Base-by-base conservation (phyloP, 2,329 filamentous ascomycete genomes). In the Phoma sp. region DNA sequence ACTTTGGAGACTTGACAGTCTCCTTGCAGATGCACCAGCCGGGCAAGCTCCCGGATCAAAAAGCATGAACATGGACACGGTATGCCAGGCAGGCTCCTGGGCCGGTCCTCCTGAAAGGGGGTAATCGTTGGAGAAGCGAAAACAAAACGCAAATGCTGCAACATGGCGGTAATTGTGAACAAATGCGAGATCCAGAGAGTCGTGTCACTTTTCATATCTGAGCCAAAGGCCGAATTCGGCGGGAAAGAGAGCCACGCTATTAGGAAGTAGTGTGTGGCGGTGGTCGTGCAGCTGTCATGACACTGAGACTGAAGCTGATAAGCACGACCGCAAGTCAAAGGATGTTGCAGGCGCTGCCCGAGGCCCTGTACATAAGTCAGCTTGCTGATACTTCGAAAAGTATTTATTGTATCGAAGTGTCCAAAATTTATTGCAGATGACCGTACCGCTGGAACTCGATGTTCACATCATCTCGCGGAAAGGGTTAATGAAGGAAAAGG, bases 311-410 rank as follows among this genome's bases (percentile, higher is more conserved):
- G 27, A 73, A 54, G 27, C 65, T 51, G 35, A 72, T 35, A 32
- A 70, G 51, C 38, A 58, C 58, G 25, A 65, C 60, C 36, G 62
- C 41, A 50, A 73, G 71, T 74, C 70, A 74, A 37, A 74, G 62
- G 62, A 74, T 73, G 39, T 62, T 72, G 57, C 71, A 74, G 27
- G 68, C 54, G 40, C 62, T 71, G 43, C 71, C 68, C 17, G 68
- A 66, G 15, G 67, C 67, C 70, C 71, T 74, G 39, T 21, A 15
- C 13, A 4, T 2, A 7, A 22, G 29, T 57, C 15, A 57, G 52
- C 22, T 32, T 25, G 25, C 27, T 47, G 24, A 21, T 32, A 8
- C 49, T 8, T 10, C 39, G 5, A 29, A 31, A 31, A 13, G 29
- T 13, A 12, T 13, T 31, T 10, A 4, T 31, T 31, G 9, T 10